Evolutionary conservation across 495 filamentous ascomycete genomes (phyloP).

Genomic region (Penicillium simplicissimum): DNA sequence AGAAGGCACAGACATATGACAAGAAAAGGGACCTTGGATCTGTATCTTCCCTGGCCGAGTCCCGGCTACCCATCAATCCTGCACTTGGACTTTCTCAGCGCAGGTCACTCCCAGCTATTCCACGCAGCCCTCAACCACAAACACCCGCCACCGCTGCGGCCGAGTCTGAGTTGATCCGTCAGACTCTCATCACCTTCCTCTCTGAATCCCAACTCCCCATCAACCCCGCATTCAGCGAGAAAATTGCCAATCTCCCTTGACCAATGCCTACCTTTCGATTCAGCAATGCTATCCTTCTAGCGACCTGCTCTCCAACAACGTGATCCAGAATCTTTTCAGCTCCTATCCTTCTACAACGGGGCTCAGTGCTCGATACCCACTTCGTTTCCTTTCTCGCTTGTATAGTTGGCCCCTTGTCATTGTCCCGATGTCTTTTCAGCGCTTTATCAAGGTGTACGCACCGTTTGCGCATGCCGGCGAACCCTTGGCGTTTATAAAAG

Average conservation of each 20-base stretch:
- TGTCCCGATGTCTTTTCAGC: constrained; percentile 25
- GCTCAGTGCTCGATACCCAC: constrained; percentile 33
- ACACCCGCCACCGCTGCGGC: not conserved
- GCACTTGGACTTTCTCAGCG: constrained; percentile 21
- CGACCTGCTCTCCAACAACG: constrained; percentile 9
- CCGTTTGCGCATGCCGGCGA: constrained; percentile 29
- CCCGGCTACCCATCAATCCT: constrained; percentile 31
- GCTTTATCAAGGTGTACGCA: constrained; percentile 25
- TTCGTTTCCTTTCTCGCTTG: constrained; percentile 31
- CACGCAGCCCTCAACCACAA: not conserved
- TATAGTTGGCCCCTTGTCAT: constrained; percentile 30
- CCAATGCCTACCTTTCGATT: constrained; percentile 5
- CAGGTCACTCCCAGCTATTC: constrained; percentile 5
- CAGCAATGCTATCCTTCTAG: constrained; percentile 4
- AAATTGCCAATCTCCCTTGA: constrained; percentile 12
- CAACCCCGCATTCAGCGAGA: constrained; percentile 34
- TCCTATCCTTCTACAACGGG: constrained; percentile 17
- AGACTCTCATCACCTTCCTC: constrained; percentile 20
- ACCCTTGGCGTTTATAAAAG: constrained; percentile 32
- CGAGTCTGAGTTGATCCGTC: not conserved
- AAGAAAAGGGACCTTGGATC: not conserved
- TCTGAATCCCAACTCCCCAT: constrained; percentile 39
- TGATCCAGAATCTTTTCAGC: constrained; percentile 24
- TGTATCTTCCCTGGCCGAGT: constrained; percentile 11
- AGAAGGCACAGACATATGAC: not conserved